phyloP scores from a whole-genome alignment of 148 eudicot species.

The Cornus suecica region DNA sequence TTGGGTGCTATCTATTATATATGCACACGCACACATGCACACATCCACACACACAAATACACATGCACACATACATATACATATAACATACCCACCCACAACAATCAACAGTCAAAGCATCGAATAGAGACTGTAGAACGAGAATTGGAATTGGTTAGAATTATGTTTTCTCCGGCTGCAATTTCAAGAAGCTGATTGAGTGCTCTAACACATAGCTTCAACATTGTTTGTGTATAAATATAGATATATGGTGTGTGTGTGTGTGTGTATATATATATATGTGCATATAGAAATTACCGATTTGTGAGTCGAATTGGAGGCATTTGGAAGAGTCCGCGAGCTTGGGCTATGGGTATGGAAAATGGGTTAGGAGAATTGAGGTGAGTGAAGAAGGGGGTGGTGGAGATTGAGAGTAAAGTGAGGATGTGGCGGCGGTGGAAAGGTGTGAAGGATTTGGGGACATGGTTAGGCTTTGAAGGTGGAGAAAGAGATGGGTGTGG shows the following conservation, averaged over 20 bases:
- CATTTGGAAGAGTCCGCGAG: slow-evolving; percentile 98
- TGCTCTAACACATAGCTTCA: not conserved
- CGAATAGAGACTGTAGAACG: too few relatives aligned
- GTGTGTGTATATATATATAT: not conserved
- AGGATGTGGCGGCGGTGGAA: slow-evolving; percentile 56
- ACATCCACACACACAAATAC: too few relatives aligned
- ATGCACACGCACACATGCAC: too few relatives aligned
- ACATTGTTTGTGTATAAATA: not conserved
- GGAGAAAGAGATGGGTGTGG: slow-evolving; percentile 20
- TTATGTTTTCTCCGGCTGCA: too few relatives aligned
- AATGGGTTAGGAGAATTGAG: slow-evolving; percentile 19
- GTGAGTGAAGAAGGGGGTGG: slow-evolving; percentile 32
- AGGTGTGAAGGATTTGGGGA: slow-evolving; percentile 13
- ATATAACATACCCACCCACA: too few relatives aligned
- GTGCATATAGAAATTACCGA: slow-evolving; percentile 35
- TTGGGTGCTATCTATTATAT: too few relatives aligned
- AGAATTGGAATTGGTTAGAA: too few relatives aligned
- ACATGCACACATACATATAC: too few relatives aligned
- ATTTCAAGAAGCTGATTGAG: too few relatives aligned
- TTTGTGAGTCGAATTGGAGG: slow-evolving; percentile 82
- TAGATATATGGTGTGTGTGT: not conserved
- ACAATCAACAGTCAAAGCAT: too few relatives aligned
- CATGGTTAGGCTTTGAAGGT: slow-evolving; percentile 16
- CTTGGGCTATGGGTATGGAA: slow-evolving; percentile 37
- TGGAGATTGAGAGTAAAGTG: slow-evolving; percentile 52